These are phyloP conservation scores for Schwanniomyces pseudopolymorphus DNA, from an alignment of 805 yeast species.

Conservation along the genomic window DNA sequence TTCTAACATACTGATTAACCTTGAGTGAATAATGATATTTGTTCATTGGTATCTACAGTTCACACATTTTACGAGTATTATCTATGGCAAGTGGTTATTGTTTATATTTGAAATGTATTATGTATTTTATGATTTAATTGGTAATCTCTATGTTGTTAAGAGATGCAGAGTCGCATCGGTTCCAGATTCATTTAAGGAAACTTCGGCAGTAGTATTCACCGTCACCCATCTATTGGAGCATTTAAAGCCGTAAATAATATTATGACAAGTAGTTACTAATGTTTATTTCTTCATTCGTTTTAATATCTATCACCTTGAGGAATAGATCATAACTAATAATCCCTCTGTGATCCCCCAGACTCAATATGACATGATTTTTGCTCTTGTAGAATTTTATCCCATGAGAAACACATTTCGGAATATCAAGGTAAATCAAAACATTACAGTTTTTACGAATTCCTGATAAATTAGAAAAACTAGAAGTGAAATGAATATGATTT, in stretches of 20 bases:
- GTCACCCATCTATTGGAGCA: background rate
- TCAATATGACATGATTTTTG: conserved; percentile 71
- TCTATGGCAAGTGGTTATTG: no score
- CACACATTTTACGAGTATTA: no score
- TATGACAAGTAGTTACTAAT: background rate
- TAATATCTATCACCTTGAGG: conserved; percentile 17
- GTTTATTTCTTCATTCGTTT: background rate
- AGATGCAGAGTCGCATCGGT: no score
- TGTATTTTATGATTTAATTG: no score
- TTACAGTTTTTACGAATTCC: conserved; percentile 68
- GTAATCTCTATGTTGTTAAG: no score
- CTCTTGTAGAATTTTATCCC: conserved; percentile 59
- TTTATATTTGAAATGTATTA: no score
- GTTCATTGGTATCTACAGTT: no score
- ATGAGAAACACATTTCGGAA: conserved; percentile 41
- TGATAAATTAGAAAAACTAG: conserved; percentile 53
- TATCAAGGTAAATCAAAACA: conserved; percentile 64
- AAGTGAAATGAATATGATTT: conserved; percentile 84
- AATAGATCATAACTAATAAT: conserved; percentile 46
- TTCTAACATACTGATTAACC: no score
- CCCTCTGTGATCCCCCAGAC: conserved; percentile 62
- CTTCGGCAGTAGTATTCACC: no score
- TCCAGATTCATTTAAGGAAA: background rate
- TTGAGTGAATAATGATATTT: no score
- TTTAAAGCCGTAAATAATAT: background rate